Evolutionary conservation across 2,329 filamentous ascomycete species (phyloP).

Genomic region (Colletotrichum sp.): DNA sequence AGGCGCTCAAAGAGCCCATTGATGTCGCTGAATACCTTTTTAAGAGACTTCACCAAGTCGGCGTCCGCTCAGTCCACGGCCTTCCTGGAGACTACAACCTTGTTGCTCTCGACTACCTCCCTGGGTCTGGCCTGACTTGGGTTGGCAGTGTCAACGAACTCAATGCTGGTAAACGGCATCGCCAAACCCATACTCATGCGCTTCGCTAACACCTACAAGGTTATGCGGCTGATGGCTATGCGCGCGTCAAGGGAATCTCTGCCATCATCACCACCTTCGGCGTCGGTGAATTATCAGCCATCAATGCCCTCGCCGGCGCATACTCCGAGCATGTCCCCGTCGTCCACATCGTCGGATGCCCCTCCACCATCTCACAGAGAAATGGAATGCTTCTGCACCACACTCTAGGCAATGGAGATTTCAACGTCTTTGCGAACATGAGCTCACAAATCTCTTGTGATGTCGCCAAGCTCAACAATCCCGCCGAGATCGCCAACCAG

Average conservation of each 20-base stretch:
- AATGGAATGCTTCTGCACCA: slow-evolving; percentile 64
- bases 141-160: slow-evolving; percentile 75
- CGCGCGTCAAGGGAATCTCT: slow-evolving; percentile 72
- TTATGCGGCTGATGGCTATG: slow-evolving; percentile 83
- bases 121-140: slow-evolving; percentile 64
- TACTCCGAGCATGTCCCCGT: slow-evolving; percentile 76
- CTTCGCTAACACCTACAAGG: slow-evolving; percentile 41
- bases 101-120: slow-evolving; percentile 69
- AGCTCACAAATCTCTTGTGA: slow-evolving; percentile 73
- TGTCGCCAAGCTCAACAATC: slow-evolving; percentile 72
- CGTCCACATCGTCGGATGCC: slow-evolving; percentile 69
- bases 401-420: slow-evolving; percentile 79
- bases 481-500: slow-evolving; percentile 71
- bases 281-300: slow-evolving; percentile 74
- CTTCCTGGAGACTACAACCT: slow-evolving; percentile 79
- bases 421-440: slow-evolving; percentile 84
- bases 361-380: slow-evolving; percentile 52
- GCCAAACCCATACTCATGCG: not conserved
- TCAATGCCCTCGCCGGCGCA: slow-evolving; percentile 77
- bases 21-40: slow-evolving; percentile 74
- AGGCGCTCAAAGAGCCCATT: slow-evolving; percentile 51
- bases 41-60: slow-evolving; percentile 65
- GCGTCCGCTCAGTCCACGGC: slow-evolving; percentile 69
- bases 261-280: slow-evolving; percentile 79
- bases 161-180: slow-evolving; percentile 64